phyloP scores from a whole-genome alignment of 2,329 filamentous ascomycete genomes.

The Fonsecaea monophora region DNA sequence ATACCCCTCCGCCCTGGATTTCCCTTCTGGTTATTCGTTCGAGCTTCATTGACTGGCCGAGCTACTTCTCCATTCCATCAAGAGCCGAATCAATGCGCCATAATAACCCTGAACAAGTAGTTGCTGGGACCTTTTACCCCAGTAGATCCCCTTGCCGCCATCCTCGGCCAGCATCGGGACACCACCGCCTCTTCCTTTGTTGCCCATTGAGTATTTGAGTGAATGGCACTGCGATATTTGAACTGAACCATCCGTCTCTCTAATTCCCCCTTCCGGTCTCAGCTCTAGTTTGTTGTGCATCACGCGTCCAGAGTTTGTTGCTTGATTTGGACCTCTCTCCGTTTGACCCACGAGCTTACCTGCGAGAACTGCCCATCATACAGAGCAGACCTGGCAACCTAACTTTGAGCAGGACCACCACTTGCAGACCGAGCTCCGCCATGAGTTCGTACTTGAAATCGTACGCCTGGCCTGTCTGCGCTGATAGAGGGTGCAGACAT shows the following conservation, averaged over 20 bases:
- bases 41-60: slow-evolving; percentile 5
- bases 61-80: not conserved
- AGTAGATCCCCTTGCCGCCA: not conserved
- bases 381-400: not conserved
- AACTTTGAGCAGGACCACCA: slow-evolving; percentile 1
- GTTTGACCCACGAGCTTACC: not conserved
- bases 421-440: slow-evolving; percentile 3
- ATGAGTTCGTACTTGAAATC: slow-evolving; percentile 34
- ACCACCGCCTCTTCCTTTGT: not conserved
- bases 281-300: not conserved
- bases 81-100: slow-evolving; percentile 16
- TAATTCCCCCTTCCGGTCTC: not conserved
- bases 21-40: slow-evolving; percentile 7
- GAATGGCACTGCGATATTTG: not conserved
- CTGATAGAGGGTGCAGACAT: not conserved
- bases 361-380: not conserved
- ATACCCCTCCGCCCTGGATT: not conserved
- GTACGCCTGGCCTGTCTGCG: slow-evolving; percentile 9
- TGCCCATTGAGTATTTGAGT: not conserved
- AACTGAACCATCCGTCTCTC: not conserved
- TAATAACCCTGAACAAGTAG: not conserved
- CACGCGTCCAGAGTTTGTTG: not conserved
- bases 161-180: slow-evolving; percentile 8
- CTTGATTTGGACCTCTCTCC: not conserved
- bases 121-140: slow-evolving; percentile 1